A percentile compares a stretch with the other conserved stretches of the same genome.
Evolutionary conservation across 805 yeast species (phyloP).

Genomic region (Zygosaccharomyces lentus): DNA sequence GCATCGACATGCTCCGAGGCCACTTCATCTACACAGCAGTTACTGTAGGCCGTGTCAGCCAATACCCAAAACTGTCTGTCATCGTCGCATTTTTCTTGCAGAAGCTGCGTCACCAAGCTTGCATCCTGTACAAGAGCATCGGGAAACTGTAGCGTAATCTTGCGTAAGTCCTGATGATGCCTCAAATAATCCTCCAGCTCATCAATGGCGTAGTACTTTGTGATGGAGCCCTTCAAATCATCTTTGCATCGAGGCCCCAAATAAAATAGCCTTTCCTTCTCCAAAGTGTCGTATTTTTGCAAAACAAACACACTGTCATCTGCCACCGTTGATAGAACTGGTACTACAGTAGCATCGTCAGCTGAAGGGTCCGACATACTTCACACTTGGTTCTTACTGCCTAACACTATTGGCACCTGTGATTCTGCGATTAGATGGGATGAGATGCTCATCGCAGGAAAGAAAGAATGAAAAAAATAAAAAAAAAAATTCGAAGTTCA

Average conservation of each 20-base stretch:
- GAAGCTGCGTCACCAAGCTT: slow-evolving; percentile 55
- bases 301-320: slow-evolving; percentile 54
- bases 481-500: background rate
- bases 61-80: slow-evolving; percentile 62
- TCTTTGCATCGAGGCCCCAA: slow-evolving; percentile 27
- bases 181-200: slow-evolving; percentile 42
- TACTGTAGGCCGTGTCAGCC: slow-evolving; percentile 93
- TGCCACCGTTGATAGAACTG: slow-evolving; percentile 70
- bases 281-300: slow-evolving; percentile 37
- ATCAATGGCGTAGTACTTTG: slow-evolving; percentile 52
- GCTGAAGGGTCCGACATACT: slow-evolving; percentile 2
- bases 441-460: slow-evolving; percentile 4
- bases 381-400: background rate
- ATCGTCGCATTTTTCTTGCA: slow-evolving; percentile 38
- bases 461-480: background rate
- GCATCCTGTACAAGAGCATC: slow-evolving; percentile 77
- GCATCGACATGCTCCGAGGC: slow-evolving; percentile 91
- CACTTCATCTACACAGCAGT: slow-evolving; percentile 95
- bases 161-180: slow-evolving; percentile 37
- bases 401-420: background rate
- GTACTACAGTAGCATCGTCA: slow-evolving; percentile 43
- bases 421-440: background rate
- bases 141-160: slow-evolving; percentile 86
- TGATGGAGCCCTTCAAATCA: slow-evolving; percentile 37
- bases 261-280: slow-evolving; percentile 29